Percentiles rank a stretch among this genome's conserved stretches.
Evolutionary conservation across 768 basidiomycete genomes (phyloP).

Genomic region (Suillus bovinus): DNA sequence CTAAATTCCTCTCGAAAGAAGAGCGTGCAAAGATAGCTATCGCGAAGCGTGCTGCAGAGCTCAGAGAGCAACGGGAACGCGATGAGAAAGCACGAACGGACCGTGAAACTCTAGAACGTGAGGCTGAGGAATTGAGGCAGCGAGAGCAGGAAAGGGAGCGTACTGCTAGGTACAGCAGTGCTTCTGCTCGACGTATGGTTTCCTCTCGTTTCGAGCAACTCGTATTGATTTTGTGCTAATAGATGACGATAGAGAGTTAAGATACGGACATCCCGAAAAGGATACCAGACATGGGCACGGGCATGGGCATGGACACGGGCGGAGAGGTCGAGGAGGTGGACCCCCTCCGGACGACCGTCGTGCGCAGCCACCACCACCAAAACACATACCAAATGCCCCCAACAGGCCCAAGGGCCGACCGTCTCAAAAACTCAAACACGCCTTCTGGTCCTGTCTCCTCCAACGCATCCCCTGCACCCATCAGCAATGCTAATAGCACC

Average conservation of each 20-base stretch:
- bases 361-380: constrained; percentile 28
- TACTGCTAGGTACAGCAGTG: constrained; percentile 41
- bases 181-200: constrained; percentile 36
- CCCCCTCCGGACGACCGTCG: constrained; percentile 39
- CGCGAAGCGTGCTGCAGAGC: constrained; percentile 81
- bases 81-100: constrained; percentile 62
- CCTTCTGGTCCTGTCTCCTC: constrained; percentile 31
- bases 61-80: constrained; percentile 66
- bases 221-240: constrained; percentile 16
- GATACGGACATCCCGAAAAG: constrained; percentile 52
- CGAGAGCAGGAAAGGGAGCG: constrained; percentile 45
- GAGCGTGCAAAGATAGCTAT: constrained; percentile 89
- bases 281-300: constrained; percentile 40
- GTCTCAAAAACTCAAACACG: constrained; percentile 42
- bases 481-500: constrained; percentile 15
- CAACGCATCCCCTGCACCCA: constrained; percentile 43
- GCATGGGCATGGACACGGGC: constrained; percentile 44
- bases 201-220: not conserved
- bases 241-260: constrained; percentile 50
- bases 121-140: constrained; percentile 67
- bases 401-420: constrained; percentile 81
- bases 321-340: constrained; percentile 42
- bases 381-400: constrained; percentile 60
- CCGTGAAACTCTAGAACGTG: constrained; percentile 71
- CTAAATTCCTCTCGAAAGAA: constrained; percentile 92